Evolutionary conservation across 345 rosid genomes (phyloP).

Genomic region (Erysimum cheiranthoides): DNA sequence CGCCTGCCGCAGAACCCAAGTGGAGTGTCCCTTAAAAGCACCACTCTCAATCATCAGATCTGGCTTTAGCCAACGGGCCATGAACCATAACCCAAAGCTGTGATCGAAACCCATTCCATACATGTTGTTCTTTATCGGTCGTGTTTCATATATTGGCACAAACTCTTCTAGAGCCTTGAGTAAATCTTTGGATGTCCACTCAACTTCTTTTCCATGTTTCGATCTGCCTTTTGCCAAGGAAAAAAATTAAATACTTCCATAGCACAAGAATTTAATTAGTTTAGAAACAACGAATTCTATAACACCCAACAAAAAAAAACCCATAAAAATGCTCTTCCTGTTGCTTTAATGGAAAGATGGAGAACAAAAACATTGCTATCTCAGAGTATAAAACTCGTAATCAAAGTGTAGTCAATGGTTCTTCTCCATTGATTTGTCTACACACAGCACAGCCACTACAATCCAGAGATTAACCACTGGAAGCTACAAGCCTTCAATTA

Average conservation of each 20-base stretch:
- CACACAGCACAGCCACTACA: slow-evolving; percentile 6
- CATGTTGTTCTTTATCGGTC: slow-evolving; percentile 94
- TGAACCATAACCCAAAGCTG: slow-evolving; percentile 99
- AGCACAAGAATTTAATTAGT: slow-evolving; percentile 40
- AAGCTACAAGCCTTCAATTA: neutral
- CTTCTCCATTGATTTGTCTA: slow-evolving; percentile 13
- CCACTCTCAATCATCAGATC: slow-evolving; percentile 98
- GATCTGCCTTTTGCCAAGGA: slow-evolving; percentile 99
- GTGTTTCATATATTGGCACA: slow-evolving; percentile 88
- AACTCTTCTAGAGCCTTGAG: slow-evolving; percentile 90
- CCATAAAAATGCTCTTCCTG: neutral
- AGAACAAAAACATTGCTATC: slow-evolving; percentile 17
- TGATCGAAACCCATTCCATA: slow-evolving; percentile 99
- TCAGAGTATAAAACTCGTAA: slow-evolving; percentile 11
- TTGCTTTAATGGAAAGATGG: neutral
- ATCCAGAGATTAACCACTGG: slow-evolving; percentile 3
- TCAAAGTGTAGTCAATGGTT: slow-evolving; percentile 2
- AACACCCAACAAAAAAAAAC: slow-evolving; percentile 4
- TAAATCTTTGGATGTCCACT: slow-evolving; percentile 96
- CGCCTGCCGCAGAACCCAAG: slow-evolving; percentile 99
- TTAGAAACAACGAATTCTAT: neutral
- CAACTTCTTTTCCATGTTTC: slow-evolving; percentile 94
- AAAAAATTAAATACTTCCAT: slow-evolving; percentile 54
- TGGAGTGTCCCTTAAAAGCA: slow-evolving; percentile 98
- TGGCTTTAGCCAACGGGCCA: slow-evolving; percentile 86